Evolutionary conservation across 2,329 filamentous ascomycete genomes (phyloP).

Genomic region (Cercospora citrullina): DNA sequence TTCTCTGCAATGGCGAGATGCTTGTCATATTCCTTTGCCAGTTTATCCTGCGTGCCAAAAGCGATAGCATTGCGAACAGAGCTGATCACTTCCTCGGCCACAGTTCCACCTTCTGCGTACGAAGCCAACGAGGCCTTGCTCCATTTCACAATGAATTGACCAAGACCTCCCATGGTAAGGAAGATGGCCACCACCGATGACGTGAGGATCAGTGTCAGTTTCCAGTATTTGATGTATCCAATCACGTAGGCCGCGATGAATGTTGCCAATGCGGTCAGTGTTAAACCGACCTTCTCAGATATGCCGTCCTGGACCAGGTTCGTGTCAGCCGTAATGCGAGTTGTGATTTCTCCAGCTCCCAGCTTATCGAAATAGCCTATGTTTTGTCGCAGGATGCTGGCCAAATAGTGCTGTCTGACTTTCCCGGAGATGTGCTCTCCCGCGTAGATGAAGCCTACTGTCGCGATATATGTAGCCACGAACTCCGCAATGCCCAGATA

Average conservation of each 20-base stretch:
- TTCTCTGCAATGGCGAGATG: constrained; percentile 72
- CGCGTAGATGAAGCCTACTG: constrained; percentile 79
- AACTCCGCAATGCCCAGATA: constrained; percentile 84
- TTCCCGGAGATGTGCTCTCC: constrained; percentile 51
- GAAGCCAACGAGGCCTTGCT: constrained; percentile 75
- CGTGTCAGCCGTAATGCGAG: constrained; percentile 89
- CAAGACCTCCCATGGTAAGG: constrained; percentile 72
- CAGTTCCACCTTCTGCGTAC: constrained; percentile 80
- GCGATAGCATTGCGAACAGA: constrained; percentile 90
- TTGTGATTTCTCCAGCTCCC: constrained; percentile 89
- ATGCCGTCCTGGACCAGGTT: constrained; percentile 93
- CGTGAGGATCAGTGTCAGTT: constrained; percentile 81
- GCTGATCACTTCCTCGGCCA: constrained; percentile 92
- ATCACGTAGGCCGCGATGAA: constrained; percentile 90
- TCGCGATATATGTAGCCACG: constrained; percentile 72
- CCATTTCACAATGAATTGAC: constrained; percentile 74
- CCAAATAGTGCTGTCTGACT: constrained; percentile 74
- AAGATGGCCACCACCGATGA: constrained; percentile 79
- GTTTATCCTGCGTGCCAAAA: constrained; percentile 88
- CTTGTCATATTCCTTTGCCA: constrained; percentile 80
- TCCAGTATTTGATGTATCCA: constrained; percentile 89
- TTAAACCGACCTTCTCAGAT: constrained; percentile 82
- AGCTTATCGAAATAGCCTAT: constrained; percentile 93
- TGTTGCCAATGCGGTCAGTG: constrained; percentile 72
- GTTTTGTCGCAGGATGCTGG: constrained; percentile 81